Percentiles rank a stretch among this genome's conserved stretches.
These are phyloP conservation scores for Plenodomus lindquistii DNA, from an alignment of 2,329 filamentous ascomycete genomes.

Conservation along the genomic window DNA sequence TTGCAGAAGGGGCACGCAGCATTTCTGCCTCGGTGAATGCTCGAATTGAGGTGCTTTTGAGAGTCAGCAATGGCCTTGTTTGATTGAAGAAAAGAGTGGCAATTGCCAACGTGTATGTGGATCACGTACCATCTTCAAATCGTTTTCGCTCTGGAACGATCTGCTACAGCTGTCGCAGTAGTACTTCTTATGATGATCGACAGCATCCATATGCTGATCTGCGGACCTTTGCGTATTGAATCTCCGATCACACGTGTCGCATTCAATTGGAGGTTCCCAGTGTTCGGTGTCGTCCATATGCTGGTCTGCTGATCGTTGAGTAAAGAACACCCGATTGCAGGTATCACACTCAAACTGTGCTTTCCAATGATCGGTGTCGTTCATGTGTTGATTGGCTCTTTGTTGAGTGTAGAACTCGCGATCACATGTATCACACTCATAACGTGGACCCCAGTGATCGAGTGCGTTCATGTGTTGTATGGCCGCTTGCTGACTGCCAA, in stretches of 20 bases:
- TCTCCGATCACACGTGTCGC: slow-evolving; percentile 2
- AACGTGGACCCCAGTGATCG: background rate
- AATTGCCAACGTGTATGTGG: no score
- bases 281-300: slow-evolving; percentile 9
- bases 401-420: background rate
- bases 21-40: slow-evolving; percentile 50
- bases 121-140: background rate
- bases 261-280: slow-evolving; percentile 1
- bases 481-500: slow-evolving; percentile 8
- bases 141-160: background rate
- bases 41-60: slow-evolving; percentile 57
- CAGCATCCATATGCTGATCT: slow-evolving; percentile 11
- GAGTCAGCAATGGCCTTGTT: background rate
- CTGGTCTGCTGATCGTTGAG: slow-evolving; percentile 4
- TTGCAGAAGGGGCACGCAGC: slow-evolving; percentile 62
- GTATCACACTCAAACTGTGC: slow-evolving; percentile 2
- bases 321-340: slow-evolving; percentile 2
- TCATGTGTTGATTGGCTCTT: background rate
- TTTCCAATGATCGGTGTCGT: background rate
- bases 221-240: background rate
- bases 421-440: slow-evolving; percentile 3
- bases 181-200: slow-evolving; percentile 2
- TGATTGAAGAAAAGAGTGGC: no score
- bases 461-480: slow-evolving; percentile 13
- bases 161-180: background rate